Evolutionary conservation across 192 early-diverging fungal genomes (phyloP), one percentile per base, ranked within the genome.

Genomic region (Physocladia obscura): DNA sequence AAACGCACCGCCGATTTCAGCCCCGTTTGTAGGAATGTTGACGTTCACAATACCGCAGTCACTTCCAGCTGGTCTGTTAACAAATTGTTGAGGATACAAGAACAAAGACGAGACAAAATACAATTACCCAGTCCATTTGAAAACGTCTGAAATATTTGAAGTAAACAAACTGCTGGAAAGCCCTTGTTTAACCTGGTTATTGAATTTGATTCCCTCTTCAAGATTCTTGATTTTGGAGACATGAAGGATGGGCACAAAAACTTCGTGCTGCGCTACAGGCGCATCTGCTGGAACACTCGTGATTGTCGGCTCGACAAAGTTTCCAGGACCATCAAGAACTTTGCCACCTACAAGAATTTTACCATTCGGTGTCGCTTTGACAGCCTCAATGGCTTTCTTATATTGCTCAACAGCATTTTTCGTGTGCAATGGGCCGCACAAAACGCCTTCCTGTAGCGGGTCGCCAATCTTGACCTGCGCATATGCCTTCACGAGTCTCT

Each of bases 1-100:
- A 82, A 98, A 96, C 4, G 95, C 95, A 48, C 94, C 93, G 40
- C 95, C 95, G 78, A 98, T 94, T 83, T 98, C 95, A 31, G 95
- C 94, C 44, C 95, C 95, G 78, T 92, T 94, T 58, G 95, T 96
- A 27, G 95, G 94, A 70, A 98, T 91, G 84, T 98, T 98, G 61
- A 94, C 89, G 79, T 95, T 96, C 76, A 95, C 91, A 56, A 81
- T 84, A 34, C 93, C 93, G 61, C 91, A 94, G 82, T 97, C 95
- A 19, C 92, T 93, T 38, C 95, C 95, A 15, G 83, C 71, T 29
- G 94, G 90, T 15, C 78, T 67, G 60, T n/a, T 36, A 26, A 39
- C 11, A 31, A 27, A 22, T 6, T 30, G 22, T 19, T 38, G 6
- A 21, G 51, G 24, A 26, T 54, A 26, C 6, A 26, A 54, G 40